Percentiles rank a stretch among this genome's conserved stretches.
These are phyloP conservation scores for Moniliophthora roreri DNA, from an alignment of 1,284 basidiomycete species.

Conservation along the genomic window DNA sequence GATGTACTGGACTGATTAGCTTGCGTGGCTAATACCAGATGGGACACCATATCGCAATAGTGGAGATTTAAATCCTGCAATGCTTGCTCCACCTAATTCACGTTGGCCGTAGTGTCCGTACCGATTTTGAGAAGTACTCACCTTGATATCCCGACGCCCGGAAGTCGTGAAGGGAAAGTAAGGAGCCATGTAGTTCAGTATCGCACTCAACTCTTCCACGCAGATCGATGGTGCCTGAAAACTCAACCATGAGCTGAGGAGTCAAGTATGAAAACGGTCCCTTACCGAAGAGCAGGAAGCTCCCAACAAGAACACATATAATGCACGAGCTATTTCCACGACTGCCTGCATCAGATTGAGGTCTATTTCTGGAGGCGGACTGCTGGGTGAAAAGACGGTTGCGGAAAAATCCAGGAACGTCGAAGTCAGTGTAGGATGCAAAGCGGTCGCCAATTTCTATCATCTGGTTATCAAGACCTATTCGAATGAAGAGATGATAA, in stretches of 20 bases:
- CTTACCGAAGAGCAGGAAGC: conserved; percentile 28
- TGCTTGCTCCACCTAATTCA: conserved; percentile 51
- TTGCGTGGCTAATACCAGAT: conserved; percentile 51
- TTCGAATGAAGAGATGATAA: neutral
- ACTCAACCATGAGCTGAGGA: conserved; percentile 1
- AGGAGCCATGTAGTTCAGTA: conserved; percentile 71
- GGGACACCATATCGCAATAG: conserved; percentile 74
- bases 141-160: conserved; percentile 56
- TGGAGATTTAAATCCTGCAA: conserved; percentile 73
- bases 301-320: conserved; percentile 70
- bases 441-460: conserved; percentile 48
- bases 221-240: neutral
- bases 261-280: neutral
- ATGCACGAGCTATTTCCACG: conserved; percentile 57
- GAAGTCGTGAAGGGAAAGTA: conserved; percentile 79
- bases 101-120: conserved; percentile 1
- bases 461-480: neutral
- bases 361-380: conserved; percentile 56
- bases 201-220: conserved; percentile 47
- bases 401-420: conserved; percentile 87
- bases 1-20: conserved; percentile 5
- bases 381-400: conserved; percentile 68
- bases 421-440: conserved; percentile 77
- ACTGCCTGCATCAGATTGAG: conserved; percentile 64
- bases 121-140: conserved; percentile 22